Base-by-base conservation (phyloP, 257 asterid species). In the Penstemon eatonii region DNA sequence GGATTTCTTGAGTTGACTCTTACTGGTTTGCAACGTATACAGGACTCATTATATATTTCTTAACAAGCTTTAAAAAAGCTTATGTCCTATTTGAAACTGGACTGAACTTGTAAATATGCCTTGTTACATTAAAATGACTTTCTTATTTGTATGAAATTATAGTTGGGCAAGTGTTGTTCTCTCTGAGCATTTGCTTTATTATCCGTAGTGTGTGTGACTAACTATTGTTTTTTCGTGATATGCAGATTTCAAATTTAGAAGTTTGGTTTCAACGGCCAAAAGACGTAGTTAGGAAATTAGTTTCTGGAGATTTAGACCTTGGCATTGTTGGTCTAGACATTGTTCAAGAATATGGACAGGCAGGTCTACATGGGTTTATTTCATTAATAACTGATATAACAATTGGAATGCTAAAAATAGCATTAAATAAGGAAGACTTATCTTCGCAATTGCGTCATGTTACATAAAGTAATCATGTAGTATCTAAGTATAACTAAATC, bases 261-360 rank as follows among this genome's bases (percentile, higher is more conserved):
- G 97, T 94, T 56, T 94, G 99, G 99, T 89, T 83, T 86, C 99
- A 94, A 79, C 95, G 99, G 79, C 99, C 97, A 55, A 94, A 94
- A 80, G 99, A 94, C 57, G 81, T 94, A 3, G 97, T 94, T 69
- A 82, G 99, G 77, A 94, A 91, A 74, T 79, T 94, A 82, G 84
- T 83, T 13, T 86, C 97, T 9, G 99, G 99, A 82, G 97, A 94
- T 84, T 72, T 94, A 69, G 99, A 94, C 83, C 96, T 94, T 73
- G 99, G 99, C 68, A 87, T 94, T 71, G 99, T 94, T 75, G 99
- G 99, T 66, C 78, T 91, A 77, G 99, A 94, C 79, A 94, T 87
- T 59, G 86, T 94, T 12, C 62, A 49, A 52, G 99, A 94, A 79
- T 76, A 68, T 68, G 99, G 99, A 36, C 96, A 89, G 96, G 99